These are phyloP conservation scores for Fraxinus xanthoxyloides DNA, from an alignment of 305 asterid genomes.

Conservation along the genomic window DNA sequence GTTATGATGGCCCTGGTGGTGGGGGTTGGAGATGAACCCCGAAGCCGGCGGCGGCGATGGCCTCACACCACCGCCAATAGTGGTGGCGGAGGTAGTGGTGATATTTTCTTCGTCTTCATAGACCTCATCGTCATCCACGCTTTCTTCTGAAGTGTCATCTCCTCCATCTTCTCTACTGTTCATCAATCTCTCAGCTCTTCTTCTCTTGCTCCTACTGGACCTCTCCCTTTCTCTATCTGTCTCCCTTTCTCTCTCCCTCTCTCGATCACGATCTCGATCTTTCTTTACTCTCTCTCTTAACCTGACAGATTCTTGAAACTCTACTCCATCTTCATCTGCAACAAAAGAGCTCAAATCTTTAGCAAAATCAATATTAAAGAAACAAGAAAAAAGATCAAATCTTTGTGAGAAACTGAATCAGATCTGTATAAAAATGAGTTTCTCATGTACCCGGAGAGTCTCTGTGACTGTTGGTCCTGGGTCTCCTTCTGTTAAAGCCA, in stretches of 20 bases:
- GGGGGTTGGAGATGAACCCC: conserved; percentile 41
- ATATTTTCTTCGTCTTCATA: conserved; percentile 59
- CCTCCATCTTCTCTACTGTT: conserved; percentile 52
- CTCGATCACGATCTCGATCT: conserved; percentile 64
- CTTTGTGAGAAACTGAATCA: conserved; percentile 7
- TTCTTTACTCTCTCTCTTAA: conserved; percentile 88
- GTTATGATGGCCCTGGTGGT: conserved; percentile 24
- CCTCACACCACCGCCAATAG: conserved; percentile 38
- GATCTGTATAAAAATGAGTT: conserved; percentile 27
- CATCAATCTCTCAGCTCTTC: conserved; percentile 64
- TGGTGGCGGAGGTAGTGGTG: conserved; percentile 25
- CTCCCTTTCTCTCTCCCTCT: conserved; percentile 55
- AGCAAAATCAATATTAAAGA: background rate
- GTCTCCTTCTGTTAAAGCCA: conserved; percentile 81
- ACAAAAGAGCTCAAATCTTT: background rate
- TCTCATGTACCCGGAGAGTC: conserved; percentile 75
- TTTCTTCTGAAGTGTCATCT: conserved; percentile 85
- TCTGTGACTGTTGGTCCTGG: conserved; percentile 73
- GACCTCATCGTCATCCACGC: conserved; percentile 80
- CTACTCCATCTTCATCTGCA: conserved; percentile 86
- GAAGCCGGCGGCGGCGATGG: conserved; percentile 41
- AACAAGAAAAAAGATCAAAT: conserved; percentile 20
- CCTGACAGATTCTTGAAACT: conserved; percentile 74
- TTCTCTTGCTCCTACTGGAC: conserved; percentile 60
- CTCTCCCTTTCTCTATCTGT: conserved; percentile 74